Percentiles rank a stretch among this genome's conserved stretches.
These are phyloP conservation scores for Phytophthora melonis DNA, from an alignment of 352 stramenopile genomes.

Conservation along the genomic window DNA sequence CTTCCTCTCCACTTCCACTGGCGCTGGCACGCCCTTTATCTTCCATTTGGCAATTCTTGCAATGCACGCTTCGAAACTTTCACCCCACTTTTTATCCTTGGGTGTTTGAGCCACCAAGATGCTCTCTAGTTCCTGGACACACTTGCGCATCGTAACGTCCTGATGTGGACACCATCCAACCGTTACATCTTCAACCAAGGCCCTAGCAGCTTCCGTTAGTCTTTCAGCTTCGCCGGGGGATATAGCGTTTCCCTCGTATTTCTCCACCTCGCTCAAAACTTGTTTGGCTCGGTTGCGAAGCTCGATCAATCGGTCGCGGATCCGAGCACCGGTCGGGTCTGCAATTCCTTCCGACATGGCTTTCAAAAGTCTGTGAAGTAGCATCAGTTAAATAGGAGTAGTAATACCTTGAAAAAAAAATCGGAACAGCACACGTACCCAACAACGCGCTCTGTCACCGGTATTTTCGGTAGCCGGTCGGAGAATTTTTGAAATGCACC, in stretches of 20 bases:
- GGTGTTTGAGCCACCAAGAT: background rate
- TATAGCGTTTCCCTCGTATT: background rate
- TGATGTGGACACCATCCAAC: background rate
- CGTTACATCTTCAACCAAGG: background rate
- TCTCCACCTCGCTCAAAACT: background rate
- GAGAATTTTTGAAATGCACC: slow-evolving; percentile 2
- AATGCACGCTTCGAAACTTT: background rate
- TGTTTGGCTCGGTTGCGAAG: background rate
- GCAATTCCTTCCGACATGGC: background rate
- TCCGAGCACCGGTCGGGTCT: background rate
- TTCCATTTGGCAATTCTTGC: background rate
- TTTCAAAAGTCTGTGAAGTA: background rate
- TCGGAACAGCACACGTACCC: slow-evolving; percentile 3
- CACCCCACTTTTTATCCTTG: background rate
- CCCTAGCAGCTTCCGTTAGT: background rate
- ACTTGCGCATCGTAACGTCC: background rate
- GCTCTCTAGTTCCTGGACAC: background rate
- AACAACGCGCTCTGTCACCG: background rate
- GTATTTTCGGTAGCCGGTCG: background rate
- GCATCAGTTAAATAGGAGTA: background rate
- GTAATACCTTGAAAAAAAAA: background rate
- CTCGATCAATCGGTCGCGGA: background rate
- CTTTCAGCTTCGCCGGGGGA: background rate
- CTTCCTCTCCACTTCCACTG: background rate
- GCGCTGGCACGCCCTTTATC: background rate